A percentile compares a stretch with the other conserved stretches of the same genome.
Evolutionary conservation across 1,139 yeast genomes (phyloP).

Genomic region (Debaryomyces sp.): DNA sequence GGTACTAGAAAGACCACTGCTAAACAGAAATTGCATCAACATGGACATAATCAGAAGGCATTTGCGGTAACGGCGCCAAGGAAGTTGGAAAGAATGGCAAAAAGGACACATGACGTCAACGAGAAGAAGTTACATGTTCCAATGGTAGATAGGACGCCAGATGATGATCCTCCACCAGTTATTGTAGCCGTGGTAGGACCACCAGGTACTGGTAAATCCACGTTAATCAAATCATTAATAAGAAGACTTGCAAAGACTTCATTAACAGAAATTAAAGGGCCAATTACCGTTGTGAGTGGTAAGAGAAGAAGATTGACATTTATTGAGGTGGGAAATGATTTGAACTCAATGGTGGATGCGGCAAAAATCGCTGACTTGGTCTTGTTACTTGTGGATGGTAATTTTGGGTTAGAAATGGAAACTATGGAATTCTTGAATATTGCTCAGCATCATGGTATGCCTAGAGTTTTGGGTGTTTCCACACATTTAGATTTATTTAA

Average conservation of each 20-base stretch:
- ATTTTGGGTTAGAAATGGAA: slow-evolving; percentile 98
- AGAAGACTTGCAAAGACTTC: slow-evolving; percentile 89
- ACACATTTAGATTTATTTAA: slow-evolving; percentile 95
- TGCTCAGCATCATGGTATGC: slow-evolving; percentile 99
- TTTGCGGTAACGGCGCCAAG: slow-evolving; percentile 94
- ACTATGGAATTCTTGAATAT: slow-evolving; percentile 97
- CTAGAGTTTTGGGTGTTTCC: slow-evolving; percentile 92
- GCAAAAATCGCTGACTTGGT: slow-evolving; percentile 96
- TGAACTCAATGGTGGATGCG: slow-evolving; percentile 94
- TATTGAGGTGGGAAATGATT: slow-evolving; percentile 88
- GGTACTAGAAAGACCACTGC: slow-evolving; percentile 63
- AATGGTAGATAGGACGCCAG: slow-evolving; percentile 97
- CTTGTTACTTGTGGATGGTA: slow-evolving; percentile 88
- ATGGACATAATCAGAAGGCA: slow-evolving; percentile 93
- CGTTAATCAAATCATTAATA: slow-evolving; percentile 86
- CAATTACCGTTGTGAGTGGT: slow-evolving; percentile 97
- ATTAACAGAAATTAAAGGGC: slow-evolving; percentile 86
- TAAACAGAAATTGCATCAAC: slow-evolving; percentile 85
- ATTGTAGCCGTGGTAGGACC: slow-evolving; percentile 98
- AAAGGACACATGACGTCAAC: slow-evolving; percentile 80
- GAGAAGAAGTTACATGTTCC: slow-evolving; percentile 94
- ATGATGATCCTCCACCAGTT: slow-evolving; percentile 96
- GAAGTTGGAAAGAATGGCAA: slow-evolving; percentile 81
- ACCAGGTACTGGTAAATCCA: slow-evolving; percentile 97
- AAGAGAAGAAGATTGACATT: slow-evolving; percentile 91